These are phyloP conservation scores for Morella rubra DNA, from an alignment of 306 rosid species.

Conservation along the genomic window DNA sequence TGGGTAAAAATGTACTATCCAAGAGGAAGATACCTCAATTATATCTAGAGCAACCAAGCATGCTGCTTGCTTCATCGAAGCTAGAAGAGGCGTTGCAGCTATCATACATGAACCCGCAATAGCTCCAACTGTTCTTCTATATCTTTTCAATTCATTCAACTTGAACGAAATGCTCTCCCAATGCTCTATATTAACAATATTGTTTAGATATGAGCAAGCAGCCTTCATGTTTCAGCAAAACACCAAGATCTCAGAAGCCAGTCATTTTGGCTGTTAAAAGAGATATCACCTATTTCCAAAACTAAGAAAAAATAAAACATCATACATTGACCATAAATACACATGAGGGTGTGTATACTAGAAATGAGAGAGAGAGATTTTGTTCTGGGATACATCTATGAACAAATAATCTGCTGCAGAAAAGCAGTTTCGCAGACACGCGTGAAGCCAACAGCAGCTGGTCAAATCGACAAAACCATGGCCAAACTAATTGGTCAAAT, in stretches of 20 bases:
- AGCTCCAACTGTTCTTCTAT: conserved; percentile 82
- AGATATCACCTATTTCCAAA: not conserved
- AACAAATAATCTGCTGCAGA: not conserved
- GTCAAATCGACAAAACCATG: not conserved
- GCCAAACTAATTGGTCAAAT: not conserved
- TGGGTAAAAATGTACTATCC: conserved; percentile 18
- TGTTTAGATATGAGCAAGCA: conserved; percentile 13
- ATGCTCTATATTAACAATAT: conserved; percentile 52
- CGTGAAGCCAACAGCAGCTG: not conserved
- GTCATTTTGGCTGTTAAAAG: not conserved
- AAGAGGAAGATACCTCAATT: conserved; percentile 63
- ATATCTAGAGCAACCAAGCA: conserved; percentile 78
- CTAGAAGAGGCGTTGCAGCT: conserved; percentile 76
- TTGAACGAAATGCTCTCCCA: conserved; percentile 70
- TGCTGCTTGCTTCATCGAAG: conserved; percentile 63
- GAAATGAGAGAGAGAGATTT: not conserved
- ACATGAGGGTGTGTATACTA: not conserved
- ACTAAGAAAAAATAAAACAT: not conserved
- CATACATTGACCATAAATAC: not conserved
- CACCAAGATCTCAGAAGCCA: not conserved
- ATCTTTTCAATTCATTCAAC: conserved; percentile 80
- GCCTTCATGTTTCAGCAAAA: not conserved
- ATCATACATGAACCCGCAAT: conserved; percentile 75
- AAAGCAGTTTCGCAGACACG: not conserved
- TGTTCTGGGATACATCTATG: not conserved